phyloP scores from a whole-genome alignment of 2,329 filamentous ascomycete species.

The Pestalotiopsis fici region DNA sequence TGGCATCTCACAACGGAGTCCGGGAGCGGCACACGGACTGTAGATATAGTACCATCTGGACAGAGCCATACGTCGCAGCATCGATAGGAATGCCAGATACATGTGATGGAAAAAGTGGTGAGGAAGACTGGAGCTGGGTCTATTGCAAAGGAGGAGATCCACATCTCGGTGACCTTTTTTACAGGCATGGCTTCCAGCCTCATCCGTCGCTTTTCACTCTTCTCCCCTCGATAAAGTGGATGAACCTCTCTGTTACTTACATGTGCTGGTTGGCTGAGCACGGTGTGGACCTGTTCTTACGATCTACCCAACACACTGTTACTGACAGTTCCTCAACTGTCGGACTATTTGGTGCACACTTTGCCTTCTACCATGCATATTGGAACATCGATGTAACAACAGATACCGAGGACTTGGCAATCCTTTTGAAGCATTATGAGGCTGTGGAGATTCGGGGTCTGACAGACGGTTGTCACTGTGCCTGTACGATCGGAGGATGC shows the following conservation, averaged over 20 bases:
- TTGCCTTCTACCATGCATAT: background rate
- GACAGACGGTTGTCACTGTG: background rate
- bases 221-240: background rate
- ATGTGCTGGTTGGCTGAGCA: background rate
- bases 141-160: background rate
- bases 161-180: background rate
- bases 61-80: background rate
- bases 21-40: background rate
- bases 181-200: background rate
- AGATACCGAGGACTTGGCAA: background rate
- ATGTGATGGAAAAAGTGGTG: too few species aligned
- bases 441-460: background rate
- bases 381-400: background rate
- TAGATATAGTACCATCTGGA: background rate
- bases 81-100: background rate
- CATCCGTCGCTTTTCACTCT: background rate
- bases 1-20: too few species aligned
- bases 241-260: background rate
- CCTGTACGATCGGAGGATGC: background rate
- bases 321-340: background rate
- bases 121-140: background rate
- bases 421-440: background rate
- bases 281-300: background rate
- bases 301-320: background rate
- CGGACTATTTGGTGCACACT: background rate